phyloP scores from a whole-genome alignment of 768 basidiomycete species.

The Amanita subjunquillea region DNA sequence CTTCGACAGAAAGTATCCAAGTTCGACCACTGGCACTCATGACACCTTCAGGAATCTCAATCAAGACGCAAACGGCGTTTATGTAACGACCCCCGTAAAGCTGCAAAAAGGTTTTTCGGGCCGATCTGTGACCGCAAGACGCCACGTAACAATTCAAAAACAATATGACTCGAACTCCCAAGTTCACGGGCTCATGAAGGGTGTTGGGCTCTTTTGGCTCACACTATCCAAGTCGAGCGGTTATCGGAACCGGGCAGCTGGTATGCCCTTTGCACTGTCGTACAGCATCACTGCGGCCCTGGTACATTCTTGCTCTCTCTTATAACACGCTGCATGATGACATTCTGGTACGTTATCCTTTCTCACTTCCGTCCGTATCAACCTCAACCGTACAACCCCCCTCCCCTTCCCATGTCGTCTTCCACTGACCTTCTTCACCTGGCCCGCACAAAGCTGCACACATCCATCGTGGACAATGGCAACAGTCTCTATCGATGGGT shows the following conservation, averaged over 20 bases:
- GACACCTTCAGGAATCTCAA: neutral
- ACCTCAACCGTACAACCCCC: neutral
- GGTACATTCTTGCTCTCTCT: neutral
- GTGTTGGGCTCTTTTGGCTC: too few species aligned
- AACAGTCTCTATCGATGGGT: neutral
- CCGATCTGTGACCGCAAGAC: too few species aligned
- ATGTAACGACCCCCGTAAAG: neutral
- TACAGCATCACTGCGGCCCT: too few species aligned
- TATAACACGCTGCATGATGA: neutral
- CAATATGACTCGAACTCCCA: too few species aligned
- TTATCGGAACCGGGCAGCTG: too few species aligned
- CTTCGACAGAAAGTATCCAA: conserved; percentile 14
- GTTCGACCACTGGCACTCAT: neutral
- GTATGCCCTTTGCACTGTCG: too few species aligned
- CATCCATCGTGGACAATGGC: neutral
- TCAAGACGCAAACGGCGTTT: neutral
- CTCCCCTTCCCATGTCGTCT: neutral
- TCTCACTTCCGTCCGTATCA: neutral
- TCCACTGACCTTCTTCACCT: neutral
- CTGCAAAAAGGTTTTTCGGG: neutral
- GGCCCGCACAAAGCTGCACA: neutral
- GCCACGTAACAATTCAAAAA: too few species aligned
- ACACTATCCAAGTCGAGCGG: too few species aligned
- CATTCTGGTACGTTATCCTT: neutral
- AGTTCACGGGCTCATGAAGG: too few species aligned